Evolutionary conservation across 805 yeast species (phyloP).

Genomic region (Cyberlindnera suaveolens): DNA sequence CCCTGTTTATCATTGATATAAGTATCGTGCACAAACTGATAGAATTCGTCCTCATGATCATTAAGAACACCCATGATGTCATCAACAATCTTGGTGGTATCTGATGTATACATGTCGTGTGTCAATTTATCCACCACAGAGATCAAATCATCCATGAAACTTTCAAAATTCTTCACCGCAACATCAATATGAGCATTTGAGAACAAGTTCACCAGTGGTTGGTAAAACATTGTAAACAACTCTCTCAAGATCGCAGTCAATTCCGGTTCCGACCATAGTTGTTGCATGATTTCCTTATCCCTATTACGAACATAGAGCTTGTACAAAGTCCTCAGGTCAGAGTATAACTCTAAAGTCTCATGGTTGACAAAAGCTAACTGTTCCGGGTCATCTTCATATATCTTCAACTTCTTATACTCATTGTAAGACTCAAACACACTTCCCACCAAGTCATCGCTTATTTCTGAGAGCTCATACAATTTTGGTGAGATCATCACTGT

Average conservation of each 20-base stretch:
- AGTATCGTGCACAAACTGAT: constrained; percentile 74
- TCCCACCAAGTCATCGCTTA: constrained; percentile 13
- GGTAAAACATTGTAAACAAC: constrained; percentile 63
- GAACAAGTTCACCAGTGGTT: constrained; percentile 66
- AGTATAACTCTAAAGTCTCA: constrained; percentile 31
- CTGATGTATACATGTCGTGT: constrained; percentile 43
- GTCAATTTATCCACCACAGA: constrained; percentile 43
- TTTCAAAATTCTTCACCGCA: constrained; percentile 57
- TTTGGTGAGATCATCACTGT: constrained; percentile 20
- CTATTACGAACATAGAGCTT: constrained; percentile 57
- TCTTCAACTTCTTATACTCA: constrained; percentile 24
- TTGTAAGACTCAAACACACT: constrained; percentile 21
- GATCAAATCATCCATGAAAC: constrained; percentile 63
- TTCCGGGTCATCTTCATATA: constrained; percentile 13
- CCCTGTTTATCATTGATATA: constrained; percentile 69
- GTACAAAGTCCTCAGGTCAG: constrained; percentile 54
- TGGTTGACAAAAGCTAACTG: constrained; percentile 15
- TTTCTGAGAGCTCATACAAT: constrained; percentile 8
- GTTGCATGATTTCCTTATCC: constrained; percentile 71
- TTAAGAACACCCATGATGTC: constrained; percentile 59
- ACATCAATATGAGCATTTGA: constrained; percentile 59
- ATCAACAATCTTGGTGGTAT: constrained; percentile 60
- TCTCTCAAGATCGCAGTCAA: constrained; percentile 71
- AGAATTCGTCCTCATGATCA: constrained; percentile 66
- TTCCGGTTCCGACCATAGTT: constrained; percentile 82